Evolutionary conservation across 495 filamentous ascomycete species (phyloP).

Genomic region (Daldinia grandis): DNA sequence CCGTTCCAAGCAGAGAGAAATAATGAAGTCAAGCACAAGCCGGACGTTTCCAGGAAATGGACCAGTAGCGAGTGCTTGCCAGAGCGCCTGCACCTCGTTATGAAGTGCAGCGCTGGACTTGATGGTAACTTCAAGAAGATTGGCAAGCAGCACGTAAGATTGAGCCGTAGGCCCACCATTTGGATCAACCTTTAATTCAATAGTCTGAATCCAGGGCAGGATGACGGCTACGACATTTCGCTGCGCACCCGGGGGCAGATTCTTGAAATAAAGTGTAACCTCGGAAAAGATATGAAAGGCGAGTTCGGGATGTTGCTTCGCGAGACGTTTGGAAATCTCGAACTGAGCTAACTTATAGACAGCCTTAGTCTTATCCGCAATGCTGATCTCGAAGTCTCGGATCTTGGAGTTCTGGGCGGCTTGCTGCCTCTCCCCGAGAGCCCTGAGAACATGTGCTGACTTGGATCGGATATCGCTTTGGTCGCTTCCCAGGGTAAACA

Average conservation of each 20-base stretch:
- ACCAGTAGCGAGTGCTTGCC: slow-evolving; percentile 95
- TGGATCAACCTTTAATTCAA: slow-evolving; percentile 93
- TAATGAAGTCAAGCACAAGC: slow-evolving; percentile 94
- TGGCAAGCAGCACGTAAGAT: slow-evolving; percentile 95
- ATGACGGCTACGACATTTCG: slow-evolving; percentile 94
- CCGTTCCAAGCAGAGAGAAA: slow-evolving; percentile 87
- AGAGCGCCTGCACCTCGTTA: slow-evolving; percentile 96
- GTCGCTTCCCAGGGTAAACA: slow-evolving; percentile 91
- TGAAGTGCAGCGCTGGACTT: slow-evolving; percentile 86
- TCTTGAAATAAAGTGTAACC: slow-evolving; percentile 90
- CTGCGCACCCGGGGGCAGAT: slow-evolving; percentile 78
- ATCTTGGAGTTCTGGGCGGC: slow-evolving; percentile 78
- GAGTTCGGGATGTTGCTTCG: slow-evolving; percentile 84
- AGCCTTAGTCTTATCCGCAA: slow-evolving; percentile 96
- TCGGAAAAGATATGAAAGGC: slow-evolving; percentile 96
- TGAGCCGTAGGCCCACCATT: slow-evolving; percentile 87
- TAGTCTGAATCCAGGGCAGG: slow-evolving; percentile 93
- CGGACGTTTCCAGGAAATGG: slow-evolving; percentile 95
- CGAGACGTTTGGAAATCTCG: slow-evolving; percentile 90
- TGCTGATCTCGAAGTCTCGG: slow-evolving; percentile 97
- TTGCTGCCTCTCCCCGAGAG: slow-evolving; percentile 83
- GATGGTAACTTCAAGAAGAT: slow-evolving; percentile 95
- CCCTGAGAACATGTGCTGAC: slow-evolving; percentile 82
- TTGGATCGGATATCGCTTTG: slow-evolving; percentile 87
- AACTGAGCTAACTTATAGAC: slow-evolving; percentile 98